Percentiles rank a stretch among this genome's conserved stretches.
Conservation (phyloP, 495 filamentous ascomycete species). For the Geoglossum glabrum region DNA sequence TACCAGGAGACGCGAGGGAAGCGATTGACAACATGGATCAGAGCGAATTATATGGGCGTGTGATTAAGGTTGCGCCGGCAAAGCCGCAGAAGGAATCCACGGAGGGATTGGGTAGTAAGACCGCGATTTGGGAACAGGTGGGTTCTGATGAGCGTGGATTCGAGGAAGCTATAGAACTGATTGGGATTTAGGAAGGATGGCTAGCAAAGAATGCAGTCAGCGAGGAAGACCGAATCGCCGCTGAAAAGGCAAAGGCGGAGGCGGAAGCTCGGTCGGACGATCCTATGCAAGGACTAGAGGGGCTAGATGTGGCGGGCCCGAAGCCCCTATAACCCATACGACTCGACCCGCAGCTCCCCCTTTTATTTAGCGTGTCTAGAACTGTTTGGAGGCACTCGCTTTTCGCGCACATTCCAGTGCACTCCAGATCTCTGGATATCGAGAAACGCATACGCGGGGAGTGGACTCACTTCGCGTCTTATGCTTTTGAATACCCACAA, state of each 20-base stretch:
- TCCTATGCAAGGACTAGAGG: conserved; percentile 90
- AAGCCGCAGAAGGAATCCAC: conserved; percentile 82
- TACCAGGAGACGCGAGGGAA: conserved; percentile 68
- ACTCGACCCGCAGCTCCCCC: too few species aligned
- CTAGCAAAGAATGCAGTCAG: conserved; percentile 74
- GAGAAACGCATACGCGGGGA: neutral
- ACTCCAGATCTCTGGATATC: neutral
- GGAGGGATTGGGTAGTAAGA: conserved; percentile 76
- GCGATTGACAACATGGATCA: conserved; percentile 99
- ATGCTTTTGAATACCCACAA: neutral
- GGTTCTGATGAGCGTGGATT: neutral
- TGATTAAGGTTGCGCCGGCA: conserved; percentile 77
- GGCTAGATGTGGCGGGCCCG: conserved; percentile 82
- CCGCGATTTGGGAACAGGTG: conserved; percentile 97
- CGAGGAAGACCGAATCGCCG: conserved; percentile 58
- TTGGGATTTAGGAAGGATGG: conserved; percentile 56
- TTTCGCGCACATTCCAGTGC: neutral
- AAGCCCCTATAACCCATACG: conserved; percentile 42
- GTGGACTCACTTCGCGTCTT: neutral
- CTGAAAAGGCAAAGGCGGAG: conserved; percentile 33
- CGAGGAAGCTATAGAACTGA: neutral
- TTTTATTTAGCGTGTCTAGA: too few species aligned
- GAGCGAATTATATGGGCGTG: conserved; percentile 79
- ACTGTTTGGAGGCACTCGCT: neutral
- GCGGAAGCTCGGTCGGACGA: conserved; percentile 41